A percentile compares a stretch with the other conserved stretches of the same genome.
Evolutionary conservation across 2,329 filamentous ascomycete species (phyloP).

Genomic region (Xylariales sp.): DNA sequence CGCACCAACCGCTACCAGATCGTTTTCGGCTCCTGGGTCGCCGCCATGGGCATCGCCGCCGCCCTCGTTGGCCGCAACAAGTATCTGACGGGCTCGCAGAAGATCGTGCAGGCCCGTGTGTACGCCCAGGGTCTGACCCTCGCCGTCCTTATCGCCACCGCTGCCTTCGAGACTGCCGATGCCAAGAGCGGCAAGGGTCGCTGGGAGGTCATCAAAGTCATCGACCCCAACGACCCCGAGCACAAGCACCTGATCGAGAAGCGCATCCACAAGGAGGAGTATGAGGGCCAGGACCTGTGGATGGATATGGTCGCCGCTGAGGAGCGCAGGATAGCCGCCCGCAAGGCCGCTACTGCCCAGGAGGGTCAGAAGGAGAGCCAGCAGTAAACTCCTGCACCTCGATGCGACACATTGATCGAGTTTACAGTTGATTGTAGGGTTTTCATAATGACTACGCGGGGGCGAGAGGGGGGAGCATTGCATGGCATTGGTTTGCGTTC

Average conservation of each 20-base stretch:
- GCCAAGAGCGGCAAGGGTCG: constrained; percentile 69
- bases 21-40: constrained; percentile 77
- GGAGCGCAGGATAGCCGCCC: constrained; percentile 52
- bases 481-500: too few relatives aligned
- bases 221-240: constrained; percentile 77
- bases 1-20: constrained; percentile 81
- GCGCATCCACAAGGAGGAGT: constrained; percentile 80
- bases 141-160: constrained; percentile 75
- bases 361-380: not conserved
- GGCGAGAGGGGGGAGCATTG: too few relatives aligned
- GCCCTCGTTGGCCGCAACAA: constrained; percentile 73
- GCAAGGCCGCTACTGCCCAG: constrained; percentile 16
- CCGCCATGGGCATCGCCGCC: constrained; percentile 71
- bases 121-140: constrained; percentile 89
- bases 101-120: constrained; percentile 89
- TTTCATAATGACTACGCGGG: too few relatives aligned
- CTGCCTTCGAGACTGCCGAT: constrained; percentile 77
- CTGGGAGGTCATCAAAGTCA: constrained; percentile 79
- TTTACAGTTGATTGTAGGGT: too few relatives aligned
- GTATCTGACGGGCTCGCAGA: constrained; percentile 72
- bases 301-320: constrained; percentile 84
- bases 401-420: too few relatives aligned
- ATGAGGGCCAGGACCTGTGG: constrained; percentile 90
- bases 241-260: constrained; percentile 84
- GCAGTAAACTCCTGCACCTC: too few relatives aligned